Conservation (phyloP, 345 rosid species). For the Lenwebbia sp. region DNA sequence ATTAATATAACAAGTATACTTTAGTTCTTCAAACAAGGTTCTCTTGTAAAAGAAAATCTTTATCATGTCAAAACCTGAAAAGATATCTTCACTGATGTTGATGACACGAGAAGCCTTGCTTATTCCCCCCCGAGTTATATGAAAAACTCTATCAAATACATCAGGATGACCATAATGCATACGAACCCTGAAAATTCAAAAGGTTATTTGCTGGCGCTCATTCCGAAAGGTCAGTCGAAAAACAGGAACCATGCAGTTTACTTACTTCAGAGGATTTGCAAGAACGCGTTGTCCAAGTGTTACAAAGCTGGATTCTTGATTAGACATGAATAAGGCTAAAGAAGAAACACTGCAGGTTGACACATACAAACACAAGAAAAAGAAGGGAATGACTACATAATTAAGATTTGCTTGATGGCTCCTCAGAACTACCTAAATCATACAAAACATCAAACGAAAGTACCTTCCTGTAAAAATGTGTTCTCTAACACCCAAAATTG, state of each 20-base stretch:
- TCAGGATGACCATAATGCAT: slow-evolving; percentile 99
- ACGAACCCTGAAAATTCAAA: slow-evolving; percentile 53
- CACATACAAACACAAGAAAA: neutral
- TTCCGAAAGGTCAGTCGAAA: neutral
- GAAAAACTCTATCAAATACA: slow-evolving; percentile 95
- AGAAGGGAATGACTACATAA: neutral
- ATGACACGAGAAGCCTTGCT: slow-evolving; percentile 99
- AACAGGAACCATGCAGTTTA: neutral
- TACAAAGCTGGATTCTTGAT: slow-evolving; percentile 92
- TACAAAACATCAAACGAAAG: neutral
- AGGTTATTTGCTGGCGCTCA: neutral
- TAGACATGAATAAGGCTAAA: slow-evolving; percentile 91
- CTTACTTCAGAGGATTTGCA: slow-evolving; percentile 95
- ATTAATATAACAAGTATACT: neutral
- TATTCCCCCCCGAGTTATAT: slow-evolving; percentile 96
- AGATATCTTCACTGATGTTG: slow-evolving; percentile 96
- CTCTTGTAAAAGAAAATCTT: neutral
- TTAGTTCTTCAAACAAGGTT: neutral
- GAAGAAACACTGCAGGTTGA: slow-evolving; percentile 84
- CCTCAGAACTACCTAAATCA: neutral
- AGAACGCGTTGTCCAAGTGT: slow-evolving; percentile 94
- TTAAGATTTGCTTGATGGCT: neutral
- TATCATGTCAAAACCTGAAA: slow-evolving; percentile 39
- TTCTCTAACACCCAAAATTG: slow-evolving; percentile 98
- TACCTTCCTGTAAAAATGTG: slow-evolving; percentile 97